Conservation (phyloP, 768 basidiomycete species). For the Pleurotus sapidus region DNA sequence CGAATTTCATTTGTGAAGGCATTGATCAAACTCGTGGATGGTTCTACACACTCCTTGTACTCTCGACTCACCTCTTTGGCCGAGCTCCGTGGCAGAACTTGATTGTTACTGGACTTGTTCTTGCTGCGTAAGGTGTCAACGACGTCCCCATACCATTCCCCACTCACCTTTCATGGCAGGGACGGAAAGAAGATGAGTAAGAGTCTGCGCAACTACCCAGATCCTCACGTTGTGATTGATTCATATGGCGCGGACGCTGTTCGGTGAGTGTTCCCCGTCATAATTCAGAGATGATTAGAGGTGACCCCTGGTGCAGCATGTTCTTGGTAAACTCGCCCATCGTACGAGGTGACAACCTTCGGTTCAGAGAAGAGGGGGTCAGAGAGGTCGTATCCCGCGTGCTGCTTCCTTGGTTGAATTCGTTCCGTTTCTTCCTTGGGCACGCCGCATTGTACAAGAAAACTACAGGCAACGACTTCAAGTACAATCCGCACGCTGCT, state of each 20-base stretch:
- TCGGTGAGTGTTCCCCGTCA: constrained; percentile 42
- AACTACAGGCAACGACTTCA: constrained; percentile 70
- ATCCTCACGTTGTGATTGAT: constrained; percentile 87
- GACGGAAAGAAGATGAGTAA: constrained; percentile 99
- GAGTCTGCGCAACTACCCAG: constrained; percentile 94
- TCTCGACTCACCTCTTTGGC: constrained; percentile 94
- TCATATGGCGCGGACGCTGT: constrained; percentile 95
- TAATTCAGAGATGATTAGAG: no score
- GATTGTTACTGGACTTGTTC: constrained; percentile 92
- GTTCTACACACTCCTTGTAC: constrained; percentile 97
- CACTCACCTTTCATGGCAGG: constrained; percentile 31
- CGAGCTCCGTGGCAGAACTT: constrained; percentile 97
- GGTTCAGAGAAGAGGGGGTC: constrained; percentile 98
- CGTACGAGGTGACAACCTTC: constrained; percentile 94
- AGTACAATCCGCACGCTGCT: constrained; percentile 83
- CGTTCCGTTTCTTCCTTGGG: constrained; percentile 99
- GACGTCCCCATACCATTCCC: not conserved
- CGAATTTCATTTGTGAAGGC: constrained; percentile 96
- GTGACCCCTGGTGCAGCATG: constrained; percentile 51
- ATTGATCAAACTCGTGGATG: constrained; percentile 99
- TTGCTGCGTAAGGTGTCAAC: constrained; percentile 75
- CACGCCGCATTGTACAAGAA: constrained; percentile 88
- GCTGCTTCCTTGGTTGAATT: constrained; percentile 96
- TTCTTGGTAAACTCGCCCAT: constrained; percentile 99
- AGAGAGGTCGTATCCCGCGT: constrained; percentile 96